Evolutionary conservation across 345 rosid genomes (phyloP).

Genomic region (Eucalyptus tenuipes): DNA sequence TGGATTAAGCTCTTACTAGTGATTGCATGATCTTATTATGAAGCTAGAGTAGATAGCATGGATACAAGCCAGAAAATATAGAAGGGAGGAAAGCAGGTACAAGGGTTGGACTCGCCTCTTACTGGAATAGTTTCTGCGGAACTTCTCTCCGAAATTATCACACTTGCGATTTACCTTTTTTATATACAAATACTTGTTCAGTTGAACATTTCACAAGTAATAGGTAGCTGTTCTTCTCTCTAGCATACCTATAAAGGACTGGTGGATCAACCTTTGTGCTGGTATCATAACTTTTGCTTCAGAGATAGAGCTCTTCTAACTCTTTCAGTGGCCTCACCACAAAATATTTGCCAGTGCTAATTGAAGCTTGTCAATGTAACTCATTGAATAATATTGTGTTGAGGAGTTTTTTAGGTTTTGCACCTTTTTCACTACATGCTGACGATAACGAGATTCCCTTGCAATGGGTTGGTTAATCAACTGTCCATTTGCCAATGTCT

Average conservation of each 20-base stretch:
- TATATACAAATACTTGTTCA: neutral
- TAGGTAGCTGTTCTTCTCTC: neutral
- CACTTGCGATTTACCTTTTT: neutral
- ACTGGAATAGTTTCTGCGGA: neutral
- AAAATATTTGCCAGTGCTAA: neutral
- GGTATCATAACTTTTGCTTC: neutral
- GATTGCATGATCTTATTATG: neutral
- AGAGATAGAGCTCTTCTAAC: neutral
- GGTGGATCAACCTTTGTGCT: neutral
- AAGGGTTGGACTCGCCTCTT: neutral
- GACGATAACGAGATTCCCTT: neutral
- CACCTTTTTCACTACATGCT: neutral
- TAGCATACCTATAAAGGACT: neutral
- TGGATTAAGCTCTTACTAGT: neutral
- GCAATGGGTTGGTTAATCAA: neutral
- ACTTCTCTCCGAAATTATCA: neutral
- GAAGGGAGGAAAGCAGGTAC: neutral
- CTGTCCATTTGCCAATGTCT: neutral
- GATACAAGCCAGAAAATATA: neutral
- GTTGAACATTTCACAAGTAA: neutral
- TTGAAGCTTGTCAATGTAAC: neutral
- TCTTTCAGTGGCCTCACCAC: neutral
- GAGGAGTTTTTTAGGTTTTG: neutral
- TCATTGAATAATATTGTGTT: neutral
- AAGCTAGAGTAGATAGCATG: neutral